These are phyloP conservation scores for Brassica hybrid DNA, from an alignment of 441 rosid genomes.

Conservation along the genomic window DNA sequence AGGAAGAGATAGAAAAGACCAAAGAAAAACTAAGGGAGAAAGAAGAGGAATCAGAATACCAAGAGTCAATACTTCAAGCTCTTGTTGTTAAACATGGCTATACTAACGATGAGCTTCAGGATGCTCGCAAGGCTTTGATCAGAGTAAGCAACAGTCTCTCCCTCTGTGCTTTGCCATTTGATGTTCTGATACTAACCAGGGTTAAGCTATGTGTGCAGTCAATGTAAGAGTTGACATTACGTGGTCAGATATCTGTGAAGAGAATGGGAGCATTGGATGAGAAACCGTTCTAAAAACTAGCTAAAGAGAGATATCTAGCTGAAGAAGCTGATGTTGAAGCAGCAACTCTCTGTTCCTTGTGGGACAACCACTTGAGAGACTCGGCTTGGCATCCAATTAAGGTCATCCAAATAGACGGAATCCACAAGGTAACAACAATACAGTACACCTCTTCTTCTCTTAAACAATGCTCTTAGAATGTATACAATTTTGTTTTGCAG, in stretches of 20 bases:
- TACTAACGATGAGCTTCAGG: conserved; percentile 70
- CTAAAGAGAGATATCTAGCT: conserved; percentile 38
- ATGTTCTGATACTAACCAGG: conserved; percentile 4
- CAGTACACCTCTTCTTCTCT: background rate
- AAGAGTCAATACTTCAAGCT: conserved; percentile 46
- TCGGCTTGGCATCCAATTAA: conserved; percentile 80
- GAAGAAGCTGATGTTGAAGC: conserved; percentile 51
- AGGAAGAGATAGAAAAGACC: conserved; percentile 46
- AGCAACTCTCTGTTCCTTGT: conserved; percentile 55
- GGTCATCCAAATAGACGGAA: conserved; percentile 47
- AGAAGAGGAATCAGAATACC: conserved; percentile 48
- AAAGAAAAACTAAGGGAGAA: conserved; percentile 52
- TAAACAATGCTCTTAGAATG: background rate
- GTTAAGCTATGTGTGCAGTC: conserved; percentile 37
- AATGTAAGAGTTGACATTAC: conserved; percentile 12
- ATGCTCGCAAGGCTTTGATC: conserved; percentile 65
- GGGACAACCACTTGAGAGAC: conserved; percentile 73
- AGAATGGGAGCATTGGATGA: conserved; percentile 42
- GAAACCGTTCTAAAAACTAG: conserved; percentile 36
- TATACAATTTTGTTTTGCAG: conserved; percentile 49
- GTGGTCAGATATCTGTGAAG: conserved; percentile 36
- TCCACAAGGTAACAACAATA: conserved; percentile 49
- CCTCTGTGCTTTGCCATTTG: background rate
- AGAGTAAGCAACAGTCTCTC: conserved; percentile 43
- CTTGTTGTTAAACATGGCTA: conserved; percentile 50